Evolutionary conservation across 2,329 filamentous ascomycete genomes (phyloP).

Genomic region (Diplocarpon rosae): DNA sequence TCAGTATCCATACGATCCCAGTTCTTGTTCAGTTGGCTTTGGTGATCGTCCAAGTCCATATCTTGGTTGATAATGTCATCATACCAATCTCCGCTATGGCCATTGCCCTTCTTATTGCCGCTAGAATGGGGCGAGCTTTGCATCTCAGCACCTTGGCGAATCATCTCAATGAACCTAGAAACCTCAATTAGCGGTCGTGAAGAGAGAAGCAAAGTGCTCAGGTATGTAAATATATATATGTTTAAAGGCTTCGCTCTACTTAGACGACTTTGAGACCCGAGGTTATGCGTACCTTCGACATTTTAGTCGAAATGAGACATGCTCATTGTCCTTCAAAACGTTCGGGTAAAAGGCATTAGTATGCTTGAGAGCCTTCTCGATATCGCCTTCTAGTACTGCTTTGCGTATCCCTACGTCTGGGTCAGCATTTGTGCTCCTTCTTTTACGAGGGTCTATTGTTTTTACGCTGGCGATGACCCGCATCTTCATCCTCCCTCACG

Average conservation of each 20-base stretch:
- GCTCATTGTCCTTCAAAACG: conserved; percentile 68
- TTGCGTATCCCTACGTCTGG: conserved; percentile 59
- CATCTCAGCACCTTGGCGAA: conserved; percentile 60
- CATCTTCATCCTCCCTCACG: conserved; percentile 73
- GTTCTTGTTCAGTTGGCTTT: conserved; percentile 29
- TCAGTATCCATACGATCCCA: conserved; percentile 46
- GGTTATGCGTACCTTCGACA: conserved; percentile 51
- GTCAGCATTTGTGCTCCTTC: background rate
- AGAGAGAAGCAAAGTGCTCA: background rate
- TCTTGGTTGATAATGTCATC: conserved; percentile 28
- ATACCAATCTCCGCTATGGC: conserved; percentile 29
- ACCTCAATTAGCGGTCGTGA: background rate
- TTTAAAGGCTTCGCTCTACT: too few species aligned
- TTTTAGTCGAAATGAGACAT: conserved; percentile 77
- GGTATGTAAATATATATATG: too few species aligned
- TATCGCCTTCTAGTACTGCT: conserved; percentile 82
- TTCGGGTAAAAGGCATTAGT: conserved; percentile 69
- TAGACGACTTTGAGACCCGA: too few species aligned
- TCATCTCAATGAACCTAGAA: conserved; percentile 74
- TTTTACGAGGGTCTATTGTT: too few species aligned
- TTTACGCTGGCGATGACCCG: conserved; percentile 70
- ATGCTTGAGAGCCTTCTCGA: conserved; percentile 78
- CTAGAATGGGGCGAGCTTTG: conserved; percentile 27
- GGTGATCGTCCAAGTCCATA: conserved; percentile 46
- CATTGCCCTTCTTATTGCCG: conserved; percentile 29